Percentiles rank a stretch among this genome's conserved stretches.
These are phyloP conservation scores for Xylaria flabelliformis DNA, from an alignment of 495 filamentous ascomycete species.

Conservation along the genomic window DNA sequence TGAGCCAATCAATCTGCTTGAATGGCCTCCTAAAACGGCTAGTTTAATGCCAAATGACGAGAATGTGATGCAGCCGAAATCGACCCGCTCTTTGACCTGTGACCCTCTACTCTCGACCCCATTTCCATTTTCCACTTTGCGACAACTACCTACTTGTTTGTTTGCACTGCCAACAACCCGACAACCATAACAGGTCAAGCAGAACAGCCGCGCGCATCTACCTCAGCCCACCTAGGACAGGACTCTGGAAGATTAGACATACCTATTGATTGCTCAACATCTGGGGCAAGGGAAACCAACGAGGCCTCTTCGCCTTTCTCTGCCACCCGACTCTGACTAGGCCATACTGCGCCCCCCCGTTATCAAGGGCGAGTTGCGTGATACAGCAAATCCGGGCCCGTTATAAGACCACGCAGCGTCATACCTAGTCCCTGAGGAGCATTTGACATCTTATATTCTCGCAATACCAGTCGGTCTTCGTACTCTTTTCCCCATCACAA, in stretches of 20 bases:
- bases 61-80: too few relatives aligned
- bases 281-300: background rate
- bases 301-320: constrained; percentile 4
- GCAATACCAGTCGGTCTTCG: background rate
- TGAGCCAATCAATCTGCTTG: too few relatives aligned
- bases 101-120: background rate
- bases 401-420: background rate
- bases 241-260: background rate
- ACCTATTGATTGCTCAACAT: background rate
- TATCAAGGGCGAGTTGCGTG: background rate
- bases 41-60: too few relatives aligned
- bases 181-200: background rate
- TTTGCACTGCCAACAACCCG: constrained; percentile 8
- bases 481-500: background rate
- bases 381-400: background rate
- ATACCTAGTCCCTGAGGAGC: background rate
- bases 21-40: too few relatives aligned
- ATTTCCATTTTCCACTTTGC: constrained; percentile 10
- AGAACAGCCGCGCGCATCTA: constrained; percentile 12
- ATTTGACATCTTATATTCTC: background rate
- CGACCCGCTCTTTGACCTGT: background rate
- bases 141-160: background rate
- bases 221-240: background rate
- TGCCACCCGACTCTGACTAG: background rate
- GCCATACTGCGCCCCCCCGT: constrained; percentile 3